Evolutionary conservation across 2,329 filamentous ascomycete species (phyloP).

Genomic region (Calonectria henricotiae): DNA sequence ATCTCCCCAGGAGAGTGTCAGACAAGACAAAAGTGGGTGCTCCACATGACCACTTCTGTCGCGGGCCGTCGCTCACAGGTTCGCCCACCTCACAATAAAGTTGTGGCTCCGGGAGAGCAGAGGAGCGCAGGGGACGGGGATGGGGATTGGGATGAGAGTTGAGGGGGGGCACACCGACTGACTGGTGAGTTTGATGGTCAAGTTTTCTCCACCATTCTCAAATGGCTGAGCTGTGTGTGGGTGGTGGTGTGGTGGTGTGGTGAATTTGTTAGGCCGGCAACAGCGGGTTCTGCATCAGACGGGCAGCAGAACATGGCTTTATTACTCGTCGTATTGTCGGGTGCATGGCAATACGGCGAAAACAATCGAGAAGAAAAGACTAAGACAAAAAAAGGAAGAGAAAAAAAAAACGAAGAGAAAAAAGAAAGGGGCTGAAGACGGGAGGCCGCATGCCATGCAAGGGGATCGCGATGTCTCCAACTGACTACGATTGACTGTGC

Average conservation of each 20-base stretch:
- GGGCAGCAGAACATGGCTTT: neutral
- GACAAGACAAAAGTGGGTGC: slow-evolving; percentile 24
- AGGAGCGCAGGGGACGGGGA: slow-evolving; percentile 10
- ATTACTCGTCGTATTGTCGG: slow-evolving; percentile 21
- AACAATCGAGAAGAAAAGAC: neutral
- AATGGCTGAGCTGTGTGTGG: slow-evolving; percentile 4
- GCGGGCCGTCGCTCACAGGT: slow-evolving; percentile 40
- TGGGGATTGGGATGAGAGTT: slow-evolving; percentile 4
- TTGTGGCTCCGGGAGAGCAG: slow-evolving; percentile 18
- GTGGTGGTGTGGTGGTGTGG: slow-evolving; percentile 1
- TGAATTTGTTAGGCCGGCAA: slow-evolving; percentile 14
- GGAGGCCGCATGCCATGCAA: slow-evolving; percentile 15
- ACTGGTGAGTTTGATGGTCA: neutral
- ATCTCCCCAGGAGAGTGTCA: slow-evolving; percentile 7
- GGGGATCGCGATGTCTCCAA: slow-evolving; percentile 18
- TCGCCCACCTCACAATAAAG: slow-evolving; percentile 14
- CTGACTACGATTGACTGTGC: neutral
- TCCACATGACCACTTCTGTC: slow-evolving; percentile 38
- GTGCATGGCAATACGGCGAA: slow-evolving; percentile 11
- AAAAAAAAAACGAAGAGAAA: neutral
- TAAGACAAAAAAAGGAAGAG: neutral
- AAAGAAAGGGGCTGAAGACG: neutral
- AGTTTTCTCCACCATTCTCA: slow-evolving; percentile 3
- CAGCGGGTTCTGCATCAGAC: slow-evolving; percentile 5
- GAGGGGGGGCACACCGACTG: slow-evolving; percentile 11